Percentiles rank a stretch among this genome's conserved stretches.
phyloP scores from a whole-genome alignment of 768 basidiomycete species.

The Multifurca ochricompacta region DNA sequence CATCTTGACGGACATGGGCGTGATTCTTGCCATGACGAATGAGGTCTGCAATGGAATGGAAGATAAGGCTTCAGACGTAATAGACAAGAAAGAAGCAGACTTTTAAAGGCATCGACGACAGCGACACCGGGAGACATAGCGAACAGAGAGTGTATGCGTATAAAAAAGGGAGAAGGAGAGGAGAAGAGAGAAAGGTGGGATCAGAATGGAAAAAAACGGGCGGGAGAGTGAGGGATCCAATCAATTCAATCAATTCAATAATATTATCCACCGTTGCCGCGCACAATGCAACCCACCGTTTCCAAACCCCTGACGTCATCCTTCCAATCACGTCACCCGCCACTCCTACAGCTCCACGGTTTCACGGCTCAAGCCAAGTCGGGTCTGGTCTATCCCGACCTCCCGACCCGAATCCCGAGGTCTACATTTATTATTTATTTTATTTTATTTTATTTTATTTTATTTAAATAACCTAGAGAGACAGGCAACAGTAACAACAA shows the following conservation, averaged over 20 bases:
- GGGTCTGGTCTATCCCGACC: background rate
- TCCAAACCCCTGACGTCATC: slow-evolving; percentile 14
- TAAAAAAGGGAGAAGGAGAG: background rate
- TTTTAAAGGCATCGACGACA: slow-evolving; percentile 21
- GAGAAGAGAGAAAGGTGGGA: too few relatives aligned
- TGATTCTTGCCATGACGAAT: slow-evolving; percentile 47
- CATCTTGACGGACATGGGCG: slow-evolving; percentile 18
- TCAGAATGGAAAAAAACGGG: slow-evolving; percentile 1
- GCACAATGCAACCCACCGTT: too few relatives aligned
- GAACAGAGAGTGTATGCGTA: background rate
- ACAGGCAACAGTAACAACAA: too few relatives aligned
- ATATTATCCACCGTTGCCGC: background rate
- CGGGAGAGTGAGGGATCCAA: too few relatives aligned
- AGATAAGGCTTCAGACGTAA: background rate
- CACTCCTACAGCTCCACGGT: background rate
- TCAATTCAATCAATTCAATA: too few relatives aligned
- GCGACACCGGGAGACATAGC: slow-evolving; percentile 16
- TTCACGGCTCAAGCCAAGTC: background rate
- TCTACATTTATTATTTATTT: too few relatives aligned
- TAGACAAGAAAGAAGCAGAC: background rate
- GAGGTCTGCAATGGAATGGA: slow-evolving; percentile 34
- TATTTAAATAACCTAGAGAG: too few relatives aligned
- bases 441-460: too few relatives aligned
- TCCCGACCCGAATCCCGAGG: too few relatives aligned
- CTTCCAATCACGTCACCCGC: slow-evolving; percentile 9